Conservation (phyloP, 1,284 basidiomycete genomes). For the Apiotrichum laibachii region DNA sequence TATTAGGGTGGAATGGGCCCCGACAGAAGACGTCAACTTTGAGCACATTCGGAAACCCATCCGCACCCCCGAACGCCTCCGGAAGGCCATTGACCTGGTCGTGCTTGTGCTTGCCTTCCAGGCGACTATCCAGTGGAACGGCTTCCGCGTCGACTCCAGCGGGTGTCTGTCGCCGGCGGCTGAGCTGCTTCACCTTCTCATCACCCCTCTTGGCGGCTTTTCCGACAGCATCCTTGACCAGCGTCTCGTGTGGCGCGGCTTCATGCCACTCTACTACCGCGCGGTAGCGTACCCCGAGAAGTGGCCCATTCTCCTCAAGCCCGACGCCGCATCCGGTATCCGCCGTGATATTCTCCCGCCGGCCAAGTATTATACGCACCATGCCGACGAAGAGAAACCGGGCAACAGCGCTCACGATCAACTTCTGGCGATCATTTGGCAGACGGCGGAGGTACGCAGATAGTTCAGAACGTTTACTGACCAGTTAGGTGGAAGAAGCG, state of each 20-base stretch:
- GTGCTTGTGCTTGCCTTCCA: conserved; percentile 67
- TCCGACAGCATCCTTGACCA: conserved; percentile 24
- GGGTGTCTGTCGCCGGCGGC: conserved; percentile 20
- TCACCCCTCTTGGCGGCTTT: conserved; percentile 16
- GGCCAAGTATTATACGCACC: conserved; percentile 12
- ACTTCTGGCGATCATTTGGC: conserved; percentile 55
- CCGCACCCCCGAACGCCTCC: conserved; percentile 58
- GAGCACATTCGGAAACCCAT: conserved; percentile 40
- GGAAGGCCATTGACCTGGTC: conserved; percentile 66
- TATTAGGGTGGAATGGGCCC: conserved; percentile 57
- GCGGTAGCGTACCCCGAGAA: conserved; percentile 33
- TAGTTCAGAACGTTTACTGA: background rate
- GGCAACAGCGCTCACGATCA: background rate
- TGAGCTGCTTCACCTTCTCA: conserved; percentile 19
- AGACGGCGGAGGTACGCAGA: conserved; percentile 60
- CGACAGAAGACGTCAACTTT: conserved; percentile 15
- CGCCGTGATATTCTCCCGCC: conserved; percentile 56
- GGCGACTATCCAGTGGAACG: conserved; percentile 63
- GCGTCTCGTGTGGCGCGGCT: conserved; percentile 59
- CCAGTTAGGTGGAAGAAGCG: conserved; percentile 5
- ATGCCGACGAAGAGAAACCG: conserved; percentile 7
- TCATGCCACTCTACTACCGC: conserved; percentile 62
- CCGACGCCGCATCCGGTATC: conserved; percentile 67
- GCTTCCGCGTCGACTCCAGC: conserved; percentile 51
- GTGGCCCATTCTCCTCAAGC: conserved; percentile 62